Evolutionary conservation across 2,329 filamentous ascomycete genomes (phyloP), one percentile per base, ranked within the genome.

Genomic region (Elsinoe necatrix): DNA sequence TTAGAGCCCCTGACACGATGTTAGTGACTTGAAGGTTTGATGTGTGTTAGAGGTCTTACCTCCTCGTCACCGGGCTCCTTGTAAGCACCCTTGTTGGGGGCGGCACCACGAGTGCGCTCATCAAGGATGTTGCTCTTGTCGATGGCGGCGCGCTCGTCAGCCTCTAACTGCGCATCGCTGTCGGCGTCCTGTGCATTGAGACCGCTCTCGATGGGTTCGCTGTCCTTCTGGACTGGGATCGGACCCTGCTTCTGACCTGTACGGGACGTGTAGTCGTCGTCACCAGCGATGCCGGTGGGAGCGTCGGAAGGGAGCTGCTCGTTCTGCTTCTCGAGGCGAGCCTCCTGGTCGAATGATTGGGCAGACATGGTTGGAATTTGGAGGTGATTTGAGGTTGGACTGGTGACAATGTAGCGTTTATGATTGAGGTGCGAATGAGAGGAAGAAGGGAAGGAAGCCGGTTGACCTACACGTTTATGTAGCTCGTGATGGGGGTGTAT

Each of bases 61-160:
- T 78, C 77, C 56, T 78, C 75, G 61, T 79, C 77, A 27, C 74
- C 73, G n/a, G 76, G 77, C 70, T 80, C 77, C 1, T 64, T 60
- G 61, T 79, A 79, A 0, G 69, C 68, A 16, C 76, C 75, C 34
- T 66, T 59, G 39, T 67, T 34, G 68, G 76, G 76, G 0, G 73
- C 64, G 0, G 74, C 76, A 56, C 76, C 75, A 16, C 77, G 70
- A 6, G 76, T 78, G 27, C 75, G 73, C 23, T 66, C 67, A 2
- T 72, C 68, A 4, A 79, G 62, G 37, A 79, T 77, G 60, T 79
- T 79, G 55, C 58, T 63, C 59, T 71, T 57, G 55, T 79, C 72
- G 42, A 79, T 78, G 2, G 76, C 76, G 1, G 77, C 74, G 2
- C 65, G 65, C 20, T 80, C 77, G 54, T 80, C 77, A 6, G 67